Percentiles rank a stretch among this genome's conserved stretches.
Evolutionary conservation across 306 rosid genomes (phyloP).

Genomic region (Oemleria cerasiformis): DNA sequence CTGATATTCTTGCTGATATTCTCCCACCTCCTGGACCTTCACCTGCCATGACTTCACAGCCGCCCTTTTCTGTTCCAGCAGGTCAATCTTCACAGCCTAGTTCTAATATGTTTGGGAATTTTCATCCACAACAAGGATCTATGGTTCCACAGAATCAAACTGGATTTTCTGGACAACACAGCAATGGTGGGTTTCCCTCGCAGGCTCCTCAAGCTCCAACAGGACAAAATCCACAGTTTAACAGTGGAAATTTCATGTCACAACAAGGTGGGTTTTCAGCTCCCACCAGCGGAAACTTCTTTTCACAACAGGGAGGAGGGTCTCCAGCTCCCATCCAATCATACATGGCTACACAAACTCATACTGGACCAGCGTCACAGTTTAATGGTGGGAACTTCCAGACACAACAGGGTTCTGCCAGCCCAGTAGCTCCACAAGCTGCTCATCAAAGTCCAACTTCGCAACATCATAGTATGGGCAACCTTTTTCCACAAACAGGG

Average conservation of each 20-base stretch:
- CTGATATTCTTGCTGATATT: conserved; percentile 72
- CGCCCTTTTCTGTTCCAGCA: conserved; percentile 38
- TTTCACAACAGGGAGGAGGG: conserved; percentile 47
- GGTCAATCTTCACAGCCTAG: conserved; percentile 50
- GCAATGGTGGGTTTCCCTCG: conserved; percentile 45
- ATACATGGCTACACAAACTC: conserved; percentile 36
- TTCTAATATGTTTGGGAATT: conserved; percentile 46
- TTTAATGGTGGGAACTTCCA: conserved; percentile 42
- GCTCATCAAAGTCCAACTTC: conserved; percentile 41
- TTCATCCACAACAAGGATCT: conserved; percentile 48
- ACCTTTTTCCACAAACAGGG: conserved; percentile 42
- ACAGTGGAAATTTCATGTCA: conserved; percentile 23
- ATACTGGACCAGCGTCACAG: conserved; percentile 43
- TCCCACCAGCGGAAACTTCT: conserved; percentile 38
- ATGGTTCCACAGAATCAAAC: conserved; percentile 48
- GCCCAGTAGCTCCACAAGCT: conserved; percentile 30
- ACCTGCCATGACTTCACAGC: conserved; percentile 41
- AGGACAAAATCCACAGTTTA: conserved; percentile 43
- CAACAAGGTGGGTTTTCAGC: conserved; percentile 20
- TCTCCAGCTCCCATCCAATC: conserved; percentile 25
- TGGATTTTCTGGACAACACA: conserved; percentile 50
- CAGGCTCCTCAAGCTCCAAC: conserved; percentile 53
- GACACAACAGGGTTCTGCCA: conserved; percentile 27
- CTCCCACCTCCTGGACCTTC: conserved; percentile 67
- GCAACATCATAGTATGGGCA: conserved; percentile 37